Conservation (phyloP, 306 rosid genomes). For the Malus sylvestris region DNA sequence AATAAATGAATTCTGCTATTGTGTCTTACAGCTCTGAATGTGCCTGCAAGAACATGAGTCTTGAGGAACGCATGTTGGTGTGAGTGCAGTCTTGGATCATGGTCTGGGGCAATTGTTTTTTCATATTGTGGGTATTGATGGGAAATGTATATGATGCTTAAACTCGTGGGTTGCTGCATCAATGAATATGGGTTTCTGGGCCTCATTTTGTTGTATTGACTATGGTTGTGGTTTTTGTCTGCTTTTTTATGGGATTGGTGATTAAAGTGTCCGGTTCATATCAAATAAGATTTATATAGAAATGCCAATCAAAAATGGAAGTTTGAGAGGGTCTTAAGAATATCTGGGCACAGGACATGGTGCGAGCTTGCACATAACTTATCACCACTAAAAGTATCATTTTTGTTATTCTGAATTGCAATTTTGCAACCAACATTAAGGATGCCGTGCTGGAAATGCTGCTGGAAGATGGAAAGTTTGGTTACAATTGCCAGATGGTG, state of each 20-base stretch:
- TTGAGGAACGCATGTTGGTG: constrained; percentile 77
- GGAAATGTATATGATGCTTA: constrained; percentile 37
- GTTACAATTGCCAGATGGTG: constrained; percentile 16
- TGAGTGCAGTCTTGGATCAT: constrained; percentile 65
- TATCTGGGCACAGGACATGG: constrained; percentile 10
- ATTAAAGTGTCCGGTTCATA: constrained; percentile 14
- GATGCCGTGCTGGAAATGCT: constrained; percentile 6
- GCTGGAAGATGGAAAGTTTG: constrained; percentile 22
- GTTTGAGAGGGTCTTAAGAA: constrained; percentile 1
- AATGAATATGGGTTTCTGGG: constrained; percentile 28
- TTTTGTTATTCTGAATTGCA: constrained; percentile 19
- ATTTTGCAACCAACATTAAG: constrained; percentile 13
- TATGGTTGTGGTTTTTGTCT: constrained; percentile 29
- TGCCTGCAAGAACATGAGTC: constrained; percentile 63
- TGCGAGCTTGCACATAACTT: not conserved
- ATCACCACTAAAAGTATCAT: not conserved
- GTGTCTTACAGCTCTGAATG: constrained; percentile 93
- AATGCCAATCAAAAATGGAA: constrained; percentile 9
- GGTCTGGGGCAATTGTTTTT: constrained; percentile 37
- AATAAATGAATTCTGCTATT: constrained; percentile 82
- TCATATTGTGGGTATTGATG: constrained; percentile 39
- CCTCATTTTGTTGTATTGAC: constrained; percentile 30
- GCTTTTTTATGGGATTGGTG: constrained; percentile 28
- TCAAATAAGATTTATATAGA: constrained; percentile 5
- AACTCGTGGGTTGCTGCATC: constrained; percentile 39